Percentiles rank a stretch among this genome's conserved stretches.
These are phyloP conservation scores for Cylindrotheca fusiformis DNA, from an alignment of 108 stramenopile species.

Conservation along the genomic window DNA sequence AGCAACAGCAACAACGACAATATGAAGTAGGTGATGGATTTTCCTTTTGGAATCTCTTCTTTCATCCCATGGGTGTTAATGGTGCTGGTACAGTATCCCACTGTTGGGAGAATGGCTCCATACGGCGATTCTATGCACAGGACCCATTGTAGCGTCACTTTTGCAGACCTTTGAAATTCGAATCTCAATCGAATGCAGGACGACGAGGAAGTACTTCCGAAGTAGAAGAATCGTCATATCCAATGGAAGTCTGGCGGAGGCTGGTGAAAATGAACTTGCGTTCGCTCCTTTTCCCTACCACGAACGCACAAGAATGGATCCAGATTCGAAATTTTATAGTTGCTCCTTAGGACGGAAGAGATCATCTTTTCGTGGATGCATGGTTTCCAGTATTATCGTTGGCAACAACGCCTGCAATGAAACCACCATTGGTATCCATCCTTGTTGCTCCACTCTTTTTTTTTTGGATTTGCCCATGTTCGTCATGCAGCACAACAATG, in stretches of 20 bases:
- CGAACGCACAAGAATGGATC: slow-evolving; percentile 43
- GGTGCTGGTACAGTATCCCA: too few species aligned
- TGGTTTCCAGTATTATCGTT: slow-evolving; percentile 50
- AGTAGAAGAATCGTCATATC: too few species aligned
- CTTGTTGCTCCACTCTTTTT: slow-evolving; percentile 58
- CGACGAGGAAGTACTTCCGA: slow-evolving; percentile 19
- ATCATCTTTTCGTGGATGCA: slow-evolving; percentile 76
- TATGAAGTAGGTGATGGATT: too few species aligned
- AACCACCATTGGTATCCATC: too few species aligned
- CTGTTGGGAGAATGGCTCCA: slow-evolving; percentile 15
- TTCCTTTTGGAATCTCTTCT: slow-evolving; percentile 8
- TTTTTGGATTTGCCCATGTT: slow-evolving; percentile 82
- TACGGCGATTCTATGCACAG: slow-evolving; percentile 19
- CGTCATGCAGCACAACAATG: slow-evolving; percentile 57
- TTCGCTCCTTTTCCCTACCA: slow-evolving; percentile 18
- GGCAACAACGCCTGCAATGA: slow-evolving; percentile 2
- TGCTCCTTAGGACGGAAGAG: slow-evolving; percentile 80
- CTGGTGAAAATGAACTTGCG: slow-evolving; percentile 1
- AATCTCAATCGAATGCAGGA: slow-evolving; percentile 3
- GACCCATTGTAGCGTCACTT: slow-evolving; percentile 17
- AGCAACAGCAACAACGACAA: too few species aligned
- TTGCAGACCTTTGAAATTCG: slow-evolving; percentile 12
- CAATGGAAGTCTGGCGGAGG: slow-evolving; percentile 20
- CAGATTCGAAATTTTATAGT: slow-evolving; percentile 53
- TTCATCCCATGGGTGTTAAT: too few species aligned